Conservation (phyloP, 192 early-diverging fungal genomes). For the Coemansia sp. region DNA sequence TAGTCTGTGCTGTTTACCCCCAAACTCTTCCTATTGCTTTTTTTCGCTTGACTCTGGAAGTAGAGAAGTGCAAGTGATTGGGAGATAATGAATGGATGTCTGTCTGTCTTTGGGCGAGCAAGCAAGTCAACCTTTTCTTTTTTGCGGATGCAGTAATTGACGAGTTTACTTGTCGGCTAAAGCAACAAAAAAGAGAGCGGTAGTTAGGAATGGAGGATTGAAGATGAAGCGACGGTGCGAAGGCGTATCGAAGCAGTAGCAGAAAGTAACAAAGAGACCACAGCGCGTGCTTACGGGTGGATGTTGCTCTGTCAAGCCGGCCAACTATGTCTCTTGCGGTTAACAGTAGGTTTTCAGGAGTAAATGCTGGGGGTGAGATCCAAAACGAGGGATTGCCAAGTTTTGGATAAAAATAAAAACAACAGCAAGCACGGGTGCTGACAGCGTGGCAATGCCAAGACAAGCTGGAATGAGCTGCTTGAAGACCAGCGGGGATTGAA, state of each 20-base stretch:
- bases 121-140: neutral
- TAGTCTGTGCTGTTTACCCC: neutral
- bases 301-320: neutral
- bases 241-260: conserved; percentile 6
- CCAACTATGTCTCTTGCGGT: neutral
- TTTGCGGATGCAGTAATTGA: neutral
- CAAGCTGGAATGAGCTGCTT: neutral
- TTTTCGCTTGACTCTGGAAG: conserved; percentile 1
- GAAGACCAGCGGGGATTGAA: neutral
- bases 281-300: neutral
- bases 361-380: neutral
- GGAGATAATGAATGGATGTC: conserved; percentile 5
- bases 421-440: neutral
- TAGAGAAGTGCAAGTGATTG: conserved; percentile 3
- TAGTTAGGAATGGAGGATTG: conserved; percentile 16
- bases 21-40: neutral
- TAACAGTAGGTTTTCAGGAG: conserved; percentile 2
- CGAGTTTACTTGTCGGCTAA: neutral
- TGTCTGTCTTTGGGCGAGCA: neutral
- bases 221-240: neutral
- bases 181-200: neutral
- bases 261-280: conserved; percentile 9
- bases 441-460: neutral
- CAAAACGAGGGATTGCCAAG: neutral
- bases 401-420: conserved; percentile 3